phyloP scores from a whole-genome alignment of 2,329 filamentous ascomycete species.

The Metarhizium robertsii region DNA sequence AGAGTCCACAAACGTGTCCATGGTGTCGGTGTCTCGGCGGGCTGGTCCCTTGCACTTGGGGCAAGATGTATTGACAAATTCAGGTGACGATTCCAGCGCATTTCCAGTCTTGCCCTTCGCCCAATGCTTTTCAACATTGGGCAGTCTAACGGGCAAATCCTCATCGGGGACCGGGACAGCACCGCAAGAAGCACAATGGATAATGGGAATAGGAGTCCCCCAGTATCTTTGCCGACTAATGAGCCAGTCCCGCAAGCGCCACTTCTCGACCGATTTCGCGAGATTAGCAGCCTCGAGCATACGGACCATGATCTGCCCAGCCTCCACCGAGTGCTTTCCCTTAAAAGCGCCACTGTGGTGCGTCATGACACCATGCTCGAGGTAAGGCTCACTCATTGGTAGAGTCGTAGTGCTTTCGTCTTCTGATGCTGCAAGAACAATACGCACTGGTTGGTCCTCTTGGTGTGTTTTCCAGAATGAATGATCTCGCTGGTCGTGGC shows the following conservation, averaged over 20 bases:
- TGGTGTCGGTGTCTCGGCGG: slow-evolving; percentile 81
- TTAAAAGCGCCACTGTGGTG: slow-evolving; percentile 54
- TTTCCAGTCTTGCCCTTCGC: slow-evolving; percentile 63
- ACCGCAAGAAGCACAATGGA: slow-evolving; percentile 72
- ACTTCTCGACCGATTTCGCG: slow-evolving; percentile 59
- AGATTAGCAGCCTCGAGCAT: slow-evolving; percentile 44
- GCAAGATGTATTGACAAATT: slow-evolving; percentile 68
- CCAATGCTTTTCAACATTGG: slow-evolving; percentile 59
- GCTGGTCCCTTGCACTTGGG: slow-evolving; percentile 63
- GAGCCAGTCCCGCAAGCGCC: slow-evolving; percentile 81
- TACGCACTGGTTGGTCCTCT: slow-evolving; percentile 46
- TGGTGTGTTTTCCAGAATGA: slow-evolving; percentile 71
- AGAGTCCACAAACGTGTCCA: slow-evolving; percentile 94
- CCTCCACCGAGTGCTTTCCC: slow-evolving; percentile 53
- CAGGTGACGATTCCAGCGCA: slow-evolving; percentile 59
- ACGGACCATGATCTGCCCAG: slow-evolving; percentile 49
- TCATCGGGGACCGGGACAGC: slow-evolving; percentile 67
- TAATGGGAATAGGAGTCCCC: slow-evolving; percentile 82
- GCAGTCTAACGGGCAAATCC: slow-evolving; percentile 68
- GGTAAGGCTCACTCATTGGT: slow-evolving; percentile 47
- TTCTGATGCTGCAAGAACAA: slow-evolving; percentile 49
- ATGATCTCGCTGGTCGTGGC: slow-evolving; percentile 70
- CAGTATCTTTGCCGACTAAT: slow-evolving; percentile 90
- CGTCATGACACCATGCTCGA: slow-evolving; percentile 59
- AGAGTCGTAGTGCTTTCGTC: slow-evolving; percentile 35